Percentiles rank a stretch among this genome's conserved stretches.
phyloP scores from a whole-genome alignment of 805 yeast species.

The Ogataea salicorniae region DNA sequence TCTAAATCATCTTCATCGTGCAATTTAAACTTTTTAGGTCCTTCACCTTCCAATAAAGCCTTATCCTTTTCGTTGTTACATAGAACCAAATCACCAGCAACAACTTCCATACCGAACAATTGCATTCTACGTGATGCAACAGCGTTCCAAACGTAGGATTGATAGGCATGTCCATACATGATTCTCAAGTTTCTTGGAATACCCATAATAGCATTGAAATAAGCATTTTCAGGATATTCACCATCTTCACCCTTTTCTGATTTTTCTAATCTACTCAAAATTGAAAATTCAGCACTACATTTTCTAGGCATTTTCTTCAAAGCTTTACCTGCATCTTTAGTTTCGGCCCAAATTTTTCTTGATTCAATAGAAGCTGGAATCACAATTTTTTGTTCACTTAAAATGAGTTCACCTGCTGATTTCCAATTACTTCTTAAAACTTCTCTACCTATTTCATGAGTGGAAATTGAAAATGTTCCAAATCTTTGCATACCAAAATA shows the following conservation, averaged over 20 bases:
- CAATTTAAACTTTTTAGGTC: neutral
- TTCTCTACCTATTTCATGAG: slow-evolving; percentile 77
- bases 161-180: slow-evolving; percentile 97
- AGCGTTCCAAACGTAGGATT: slow-evolving; percentile 89
- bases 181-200: slow-evolving; percentile 88
- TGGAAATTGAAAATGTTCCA: slow-evolving; percentile 91
- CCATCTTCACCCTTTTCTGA: slow-evolving; percentile 44
- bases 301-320: slow-evolving; percentile 77
- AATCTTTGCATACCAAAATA: slow-evolving; percentile 98
- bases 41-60: slow-evolving; percentile 6
- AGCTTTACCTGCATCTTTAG: slow-evolving; percentile 60
- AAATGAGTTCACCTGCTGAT: slow-evolving; percentile 68
- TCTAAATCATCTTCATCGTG: slow-evolving; percentile 28
- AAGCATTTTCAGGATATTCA: slow-evolving; percentile 47
- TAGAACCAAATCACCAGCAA: slow-evolving; percentile 76
- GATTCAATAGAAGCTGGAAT: slow-evolving; percentile 81
- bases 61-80: slow-evolving; percentile 31
- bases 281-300: slow-evolving; percentile 78
- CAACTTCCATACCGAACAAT: slow-evolving; percentile 61
- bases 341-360: slow-evolving; percentile 74
- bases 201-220: slow-evolving; percentile 75
- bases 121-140: slow-evolving; percentile 75
- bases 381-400: slow-evolving; percentile 82
- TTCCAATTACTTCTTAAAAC: slow-evolving; percentile 73
- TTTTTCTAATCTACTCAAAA: slow-evolving; percentile 56